phyloP scores from a whole-genome alignment of 768 basidiomycete genomes.

The Mycena vitilis region DNA sequence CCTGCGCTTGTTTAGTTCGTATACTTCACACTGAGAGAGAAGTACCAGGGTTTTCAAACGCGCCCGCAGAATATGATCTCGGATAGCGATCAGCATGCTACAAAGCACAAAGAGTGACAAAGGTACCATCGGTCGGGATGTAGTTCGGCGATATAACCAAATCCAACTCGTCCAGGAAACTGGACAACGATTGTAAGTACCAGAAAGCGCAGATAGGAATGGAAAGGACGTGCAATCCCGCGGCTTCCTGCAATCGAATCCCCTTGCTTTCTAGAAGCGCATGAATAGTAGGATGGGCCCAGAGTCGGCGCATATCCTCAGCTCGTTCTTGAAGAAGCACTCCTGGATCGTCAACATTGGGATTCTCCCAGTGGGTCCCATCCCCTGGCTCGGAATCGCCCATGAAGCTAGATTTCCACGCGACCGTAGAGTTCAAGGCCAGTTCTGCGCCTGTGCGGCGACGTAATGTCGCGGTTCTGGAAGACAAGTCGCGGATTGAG shows the following conservation, averaged over 20 bases:
- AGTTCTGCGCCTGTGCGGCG: slow-evolving; percentile 54
- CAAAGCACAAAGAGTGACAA: not conserved
- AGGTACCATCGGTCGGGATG: slow-evolving; percentile 75
- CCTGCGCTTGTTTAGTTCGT: slow-evolving; percentile 43
- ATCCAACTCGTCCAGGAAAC: slow-evolving; percentile 75
- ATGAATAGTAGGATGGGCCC: slow-evolving; percentile 70
- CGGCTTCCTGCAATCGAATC: slow-evolving; percentile 72
- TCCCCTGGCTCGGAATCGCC: slow-evolving; percentile 48
- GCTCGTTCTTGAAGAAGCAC: slow-evolving; percentile 71
- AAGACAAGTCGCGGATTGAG: not conserved
- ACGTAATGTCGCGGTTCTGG: slow-evolving; percentile 35
- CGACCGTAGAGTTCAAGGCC: slow-evolving; percentile 62
- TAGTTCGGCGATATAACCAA: slow-evolving; percentile 72
- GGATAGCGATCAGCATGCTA: not conserved
- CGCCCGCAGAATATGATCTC: slow-evolving; percentile 82
- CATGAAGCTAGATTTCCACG: slow-evolving; percentile 66
- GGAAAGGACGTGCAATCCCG: slow-evolving; percentile 69
- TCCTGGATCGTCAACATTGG: slow-evolving; percentile 72
- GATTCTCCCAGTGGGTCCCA: slow-evolving; percentile 63
- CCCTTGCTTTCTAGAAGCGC: slow-evolving; percentile 61
- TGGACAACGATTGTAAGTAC: slow-evolving; percentile 41
- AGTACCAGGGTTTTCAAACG: slow-evolving; percentile 69
- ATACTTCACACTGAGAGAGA: not conserved
- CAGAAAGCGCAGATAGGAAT: not conserved
- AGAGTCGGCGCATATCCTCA: slow-evolving; percentile 74